Percentiles rank a stretch among this genome's conserved stretches.
Conservation (phyloP, 352 stramenopile genomes). For the Globisporangium acanthophoron region DNA sequence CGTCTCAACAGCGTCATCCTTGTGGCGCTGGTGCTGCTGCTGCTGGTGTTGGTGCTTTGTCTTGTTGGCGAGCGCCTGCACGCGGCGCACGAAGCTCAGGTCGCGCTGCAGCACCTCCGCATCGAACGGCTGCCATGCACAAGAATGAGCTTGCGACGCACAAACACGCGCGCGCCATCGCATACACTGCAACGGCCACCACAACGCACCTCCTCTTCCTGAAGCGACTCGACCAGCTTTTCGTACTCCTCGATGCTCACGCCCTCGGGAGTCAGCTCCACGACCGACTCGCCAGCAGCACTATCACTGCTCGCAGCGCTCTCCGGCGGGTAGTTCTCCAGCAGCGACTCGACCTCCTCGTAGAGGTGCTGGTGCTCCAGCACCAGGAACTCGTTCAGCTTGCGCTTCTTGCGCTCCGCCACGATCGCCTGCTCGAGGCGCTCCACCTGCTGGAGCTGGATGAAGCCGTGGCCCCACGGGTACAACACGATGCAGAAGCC, state of each 20-base stretch:
- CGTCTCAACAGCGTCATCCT: not conserved
- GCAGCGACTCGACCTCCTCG: slow-evolving; percentile 56
- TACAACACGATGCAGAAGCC: slow-evolving; percentile 64
- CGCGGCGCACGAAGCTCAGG: slow-evolving; percentile 49
- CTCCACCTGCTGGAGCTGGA: slow-evolving; percentile 52
- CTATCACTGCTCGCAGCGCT: not conserved
- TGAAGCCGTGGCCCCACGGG: slow-evolving; percentile 69
- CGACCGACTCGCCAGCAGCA: not conserved
- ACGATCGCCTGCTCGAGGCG: slow-evolving; percentile 30
- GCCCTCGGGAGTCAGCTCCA: slow-evolving; percentile 6
- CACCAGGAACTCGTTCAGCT: slow-evolving; percentile 41
- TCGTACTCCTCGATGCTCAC: slow-evolving; percentile 35
- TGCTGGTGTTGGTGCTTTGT: slow-evolving; percentile 23
- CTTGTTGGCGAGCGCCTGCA: slow-evolving; percentile 50
- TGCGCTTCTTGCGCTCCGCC: slow-evolving; percentile 38
- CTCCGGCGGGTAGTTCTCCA: slow-evolving; percentile 37
- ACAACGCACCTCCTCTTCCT: slow-evolving; percentile 33
- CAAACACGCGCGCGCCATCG: not conserved
- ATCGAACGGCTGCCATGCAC: slow-evolving; percentile 35
- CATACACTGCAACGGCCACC: not conserved
- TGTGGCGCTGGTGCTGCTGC: too few relatives aligned
- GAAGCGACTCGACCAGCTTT: slow-evolving; percentile 36
- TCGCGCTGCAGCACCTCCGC: slow-evolving; percentile 38
- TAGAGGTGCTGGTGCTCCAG: slow-evolving; percentile 69
- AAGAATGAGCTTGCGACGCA: not conserved